Conservation (phyloP, 2,329 filamentous ascomycete genomes). For the Neoascochyta sp. region DNA sequence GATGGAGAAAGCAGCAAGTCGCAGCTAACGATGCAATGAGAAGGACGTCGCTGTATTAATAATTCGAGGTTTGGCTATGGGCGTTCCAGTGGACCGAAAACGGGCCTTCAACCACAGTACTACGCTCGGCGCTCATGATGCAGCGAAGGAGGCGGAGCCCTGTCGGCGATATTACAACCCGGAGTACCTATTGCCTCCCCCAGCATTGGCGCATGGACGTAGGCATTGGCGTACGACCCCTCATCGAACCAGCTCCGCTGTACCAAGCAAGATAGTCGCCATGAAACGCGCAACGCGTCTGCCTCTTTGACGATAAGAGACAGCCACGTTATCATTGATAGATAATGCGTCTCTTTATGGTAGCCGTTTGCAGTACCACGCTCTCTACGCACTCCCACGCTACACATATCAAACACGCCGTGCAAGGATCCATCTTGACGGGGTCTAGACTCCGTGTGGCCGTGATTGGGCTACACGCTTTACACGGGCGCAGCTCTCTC, state of each 20-base stretch:
- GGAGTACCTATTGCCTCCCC: no score
- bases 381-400: no score
- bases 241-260: not conserved
- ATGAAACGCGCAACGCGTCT: not conserved
- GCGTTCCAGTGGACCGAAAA: constrained; percentile 2
- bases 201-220: constrained; percentile 3
- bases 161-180: constrained; percentile 1
- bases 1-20: not conserved
- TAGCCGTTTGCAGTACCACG: constrained; percentile 3
- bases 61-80: not conserved
- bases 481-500: no score
- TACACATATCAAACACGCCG: no score
- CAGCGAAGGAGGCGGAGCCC: constrained; percentile 6
- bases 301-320: no score
- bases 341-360: not conserved
- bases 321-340: no score
- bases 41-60: not conserved
- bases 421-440: no score
- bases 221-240: constrained; percentile 4
- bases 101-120: no score
- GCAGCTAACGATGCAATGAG: not conserved
- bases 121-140: constrained; percentile 5
- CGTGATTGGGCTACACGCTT: no score
- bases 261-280: not conserved
- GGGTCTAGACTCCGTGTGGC: no score